Conservation (phyloP, 306 rosid genomes). For the Castanea sativa region DNA sequence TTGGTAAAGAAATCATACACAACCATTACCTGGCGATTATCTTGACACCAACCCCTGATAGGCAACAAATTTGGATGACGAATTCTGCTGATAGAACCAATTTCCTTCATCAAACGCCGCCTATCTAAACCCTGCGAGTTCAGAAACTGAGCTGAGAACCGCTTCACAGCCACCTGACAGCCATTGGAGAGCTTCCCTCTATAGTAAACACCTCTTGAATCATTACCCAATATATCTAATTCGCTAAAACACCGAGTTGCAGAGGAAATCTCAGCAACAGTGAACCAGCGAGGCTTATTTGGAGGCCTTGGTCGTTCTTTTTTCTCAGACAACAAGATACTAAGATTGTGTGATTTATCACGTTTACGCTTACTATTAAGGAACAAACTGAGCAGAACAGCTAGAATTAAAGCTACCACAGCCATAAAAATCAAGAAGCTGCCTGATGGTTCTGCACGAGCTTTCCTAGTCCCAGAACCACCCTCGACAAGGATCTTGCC, state of each 20-base stretch:
- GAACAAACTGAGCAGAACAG: constrained; percentile 38
- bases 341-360: constrained; percentile 15
- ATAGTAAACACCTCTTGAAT: constrained; percentile 52
- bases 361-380: constrained; percentile 30
- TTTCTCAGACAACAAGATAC: constrained; percentile 30
- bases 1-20: constrained; percentile 63
- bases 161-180: constrained; percentile 57
- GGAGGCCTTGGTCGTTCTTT: constrained; percentile 67
- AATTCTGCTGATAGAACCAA: constrained; percentile 37
- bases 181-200: constrained; percentile 66
- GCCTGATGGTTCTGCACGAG: constrained; percentile 27
- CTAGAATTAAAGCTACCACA: constrained; percentile 40
- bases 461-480: not conserved
- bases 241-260: constrained; percentile 56
- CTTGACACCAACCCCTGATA: constrained; percentile 70
- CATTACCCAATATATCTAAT: constrained; percentile 55
- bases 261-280: constrained; percentile 43
- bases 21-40: constrained; percentile 48
- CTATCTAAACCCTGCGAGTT: constrained; percentile 49
- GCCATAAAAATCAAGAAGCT: constrained; percentile 58
- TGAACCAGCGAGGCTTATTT: constrained; percentile 55
- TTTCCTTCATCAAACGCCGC: constrained; percentile 62
- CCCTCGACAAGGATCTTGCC: constrained; percentile 46
- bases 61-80: constrained; percentile 77
- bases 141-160: constrained; percentile 57